Base-by-base conservation (phyloP, 768 basidiomycete genomes). In the Tylopilus balloui region DNA sequence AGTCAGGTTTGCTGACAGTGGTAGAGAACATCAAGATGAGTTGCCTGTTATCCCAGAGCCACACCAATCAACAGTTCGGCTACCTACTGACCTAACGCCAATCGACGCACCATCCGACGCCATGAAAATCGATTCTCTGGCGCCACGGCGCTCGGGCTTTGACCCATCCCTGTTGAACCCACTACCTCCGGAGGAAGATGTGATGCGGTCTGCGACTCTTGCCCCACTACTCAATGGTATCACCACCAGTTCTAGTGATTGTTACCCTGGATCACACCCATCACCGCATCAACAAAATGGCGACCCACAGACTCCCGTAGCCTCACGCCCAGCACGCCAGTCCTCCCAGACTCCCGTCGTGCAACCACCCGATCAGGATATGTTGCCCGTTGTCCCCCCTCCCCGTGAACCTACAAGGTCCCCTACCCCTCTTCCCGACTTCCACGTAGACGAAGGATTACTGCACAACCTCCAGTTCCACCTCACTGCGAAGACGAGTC, bases 401-500 rank as follows among this genome's bases (percentile, higher is more conserved):
- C 51, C 62, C 12, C 58, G 55, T 24, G 73, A 80, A 28, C 67
- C 83, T 38, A 81, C 81, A 48, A 76, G 80, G 41, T 70, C 77
- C 12, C 86, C 84, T 1, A 81, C 86, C 0, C 87, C 88, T 1
- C 73, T 84, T 3, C 92, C 92, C 2, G 82, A 86, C 34, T 96
- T 99, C 67, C 65, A 79, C 35, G 60, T 95, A 13, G 74, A 88
- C 41, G 70, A 78, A 20, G 61, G 52, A 2, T 61, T 73, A 10
- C 56, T 95, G 21, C 58, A 57, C 0, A 60, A 74, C 10, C 76
- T 98, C 0, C 67, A 71, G 48, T 38, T 63, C 3, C 66, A 72
- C 38, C 64, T 97, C 23, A 69, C 69, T 29, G 70, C 77, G 15
- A 63, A 63, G 38, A 96, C 95, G 1, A 63, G 52, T 6, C 63